Evolutionary conservation across 495 filamentous ascomycete species (phyloP), one percentile per base, ranked within the genome.

Genomic region (Podospora appendiculata): DNA sequence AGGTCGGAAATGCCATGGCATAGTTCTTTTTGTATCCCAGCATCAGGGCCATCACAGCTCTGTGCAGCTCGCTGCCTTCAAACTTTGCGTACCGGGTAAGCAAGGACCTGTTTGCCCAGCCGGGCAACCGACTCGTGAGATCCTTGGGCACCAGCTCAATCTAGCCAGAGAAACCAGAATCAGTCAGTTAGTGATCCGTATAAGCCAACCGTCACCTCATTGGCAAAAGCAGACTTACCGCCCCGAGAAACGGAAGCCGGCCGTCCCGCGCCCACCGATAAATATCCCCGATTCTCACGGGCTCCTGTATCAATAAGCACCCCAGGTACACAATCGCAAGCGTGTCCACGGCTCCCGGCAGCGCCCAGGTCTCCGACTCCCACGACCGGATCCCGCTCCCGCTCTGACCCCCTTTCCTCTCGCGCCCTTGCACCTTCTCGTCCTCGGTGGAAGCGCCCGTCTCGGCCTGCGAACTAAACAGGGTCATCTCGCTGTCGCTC

Each of bases 1-100:
- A 58, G 0, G 80, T 68, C 1, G 93, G 91, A 48, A 95, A 82
- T 0, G 68, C 60, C 58, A 95, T 73, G 14, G 78, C 80, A 61
- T 87, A 91, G 32, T 86, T 79, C 42, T 71, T 68, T 44, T 80
- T 70, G 60, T 86, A 88, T 11, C 81, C 76, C n/a, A 80, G 55
- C 10, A 79, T 70, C 45, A 90, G 55, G 14, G 83, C 74, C 46
- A 79, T 69, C 2, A 90, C 76, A 1, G 78, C 69, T 17, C 70
- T 64, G 58, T 95, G 85, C 33, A 98, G 69, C 47, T 78, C 67
- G 16, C 84, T 76, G 3, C 75, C 63, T 45, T 74, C 70, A 8
- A 58, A 62, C 35, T 50, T 53, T 56, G 55, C 71, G 59, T 72
- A 83, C 73, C 61, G 67, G 63, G 50, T 82, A 17, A 72, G 70